Conservation (phyloP, 2,329 filamentous ascomycete species). For the Aspergillus pseudoglaucus region DNA sequence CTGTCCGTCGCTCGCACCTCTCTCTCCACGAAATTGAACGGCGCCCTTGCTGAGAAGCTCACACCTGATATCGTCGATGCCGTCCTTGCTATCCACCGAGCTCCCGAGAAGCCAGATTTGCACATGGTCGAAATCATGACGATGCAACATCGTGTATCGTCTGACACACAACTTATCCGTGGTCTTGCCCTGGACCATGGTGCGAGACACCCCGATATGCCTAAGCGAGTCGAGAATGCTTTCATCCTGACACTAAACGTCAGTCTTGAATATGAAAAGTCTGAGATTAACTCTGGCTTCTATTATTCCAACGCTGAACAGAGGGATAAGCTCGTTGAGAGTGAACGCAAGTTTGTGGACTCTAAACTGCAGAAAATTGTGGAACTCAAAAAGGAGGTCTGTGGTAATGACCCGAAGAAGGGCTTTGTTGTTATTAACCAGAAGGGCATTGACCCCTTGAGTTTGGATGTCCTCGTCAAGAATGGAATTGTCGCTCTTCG, state of each 20-base stretch:
- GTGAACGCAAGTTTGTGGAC: conserved; percentile 90
- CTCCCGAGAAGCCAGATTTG: conserved; percentile 85
- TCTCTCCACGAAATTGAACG: conserved; percentile 90
- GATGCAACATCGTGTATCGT: conserved; percentile 96
- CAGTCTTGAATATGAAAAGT: conserved; percentile 97
- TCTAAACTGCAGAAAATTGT: conserved; percentile 96
- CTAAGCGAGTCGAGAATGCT: conserved; percentile 90
- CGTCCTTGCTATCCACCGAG: conserved; percentile 86
- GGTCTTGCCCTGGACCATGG: conserved; percentile 92
- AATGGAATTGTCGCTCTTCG: conserved; percentile 94
- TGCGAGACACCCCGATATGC: conserved; percentile 95
- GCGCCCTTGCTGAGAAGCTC: conserved; percentile 78
- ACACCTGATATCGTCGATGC: conserved; percentile 95
- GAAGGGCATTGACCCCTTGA: conserved; percentile 96
- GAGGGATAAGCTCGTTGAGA: conserved; percentile 95
- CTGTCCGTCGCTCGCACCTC: conserved; percentile 91
- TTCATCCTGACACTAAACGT: conserved; percentile 94
- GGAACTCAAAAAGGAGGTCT: conserved; percentile 95
- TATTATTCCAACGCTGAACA: conserved; percentile 98
- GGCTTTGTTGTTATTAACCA: conserved; percentile 98
- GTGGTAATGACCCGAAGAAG: conserved; percentile 87
- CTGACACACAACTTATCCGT: conserved; percentile 91
- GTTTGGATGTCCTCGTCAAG: conserved; percentile 92
- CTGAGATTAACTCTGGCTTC: conserved; percentile 97
- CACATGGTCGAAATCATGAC: conserved; percentile 99